Base-by-base conservation (phyloP, 371 early-diverging fungal genomes). In the Furculomyces boomerangus region DNA sequence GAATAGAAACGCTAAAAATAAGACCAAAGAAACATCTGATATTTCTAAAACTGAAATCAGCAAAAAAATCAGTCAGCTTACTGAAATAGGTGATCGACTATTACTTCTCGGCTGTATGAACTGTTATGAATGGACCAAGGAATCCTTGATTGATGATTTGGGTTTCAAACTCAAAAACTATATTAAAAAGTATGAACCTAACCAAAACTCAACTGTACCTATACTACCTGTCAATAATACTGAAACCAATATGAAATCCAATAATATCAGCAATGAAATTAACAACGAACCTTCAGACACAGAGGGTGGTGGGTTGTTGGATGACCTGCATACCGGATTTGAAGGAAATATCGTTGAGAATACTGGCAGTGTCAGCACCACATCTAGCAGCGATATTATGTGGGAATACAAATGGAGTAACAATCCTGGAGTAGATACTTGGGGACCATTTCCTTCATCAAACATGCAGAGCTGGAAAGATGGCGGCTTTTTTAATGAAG, bases 81-180 rank as follows among this genome's bases (percentile, higher is more conserved):
- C 88, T 0, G 77, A 76, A 20, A 63, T 84, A 24, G 75, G 81
- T 3, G 86, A 89, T 61, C 78, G 74, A 56, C 77, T 85, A 66
- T 80, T 86, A 79, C 77, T 74, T 1, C 58, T 81, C 25, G 87
- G 87, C 2, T 67, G 78, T 45, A 74, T 78, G 53, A 73, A 77
- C 43, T 72, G 83, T 25, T 86, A 87, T 51, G 81, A 86, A 24
- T 77, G 80, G 43, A 77, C 81, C 0, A 85, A 80, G 59, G 90
- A 90, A 61, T 77, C 75, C 8, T 71, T 83, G 30, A 78, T 86
- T 47, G 20, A 50, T 46, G 16, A 41, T 20, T n/a, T n/a, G n/a
- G n/a, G n/a, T n/a, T n/a, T n/a, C n/a, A n/a, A n/a, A n/a, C 10
- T 47, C 27, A 35, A 30, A 24, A 1, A 58, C 20, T 26, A 20